Conservation (phyloP, 2,329 filamentous ascomycete species). For the Ramularia collo-cygni region DNA sequence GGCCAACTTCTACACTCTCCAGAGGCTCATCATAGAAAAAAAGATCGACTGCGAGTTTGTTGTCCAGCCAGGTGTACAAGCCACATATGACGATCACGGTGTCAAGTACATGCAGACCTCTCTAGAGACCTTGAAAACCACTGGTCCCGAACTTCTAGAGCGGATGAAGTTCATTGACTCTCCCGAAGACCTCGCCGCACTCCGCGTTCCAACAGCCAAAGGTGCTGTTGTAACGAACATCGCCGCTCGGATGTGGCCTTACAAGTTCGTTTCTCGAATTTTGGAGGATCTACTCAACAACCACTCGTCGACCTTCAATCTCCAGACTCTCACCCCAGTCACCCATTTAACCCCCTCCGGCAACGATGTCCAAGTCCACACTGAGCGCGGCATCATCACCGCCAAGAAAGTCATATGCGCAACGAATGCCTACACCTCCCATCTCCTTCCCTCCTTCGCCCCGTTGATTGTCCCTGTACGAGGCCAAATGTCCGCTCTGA, state of each 20-base stretch:
- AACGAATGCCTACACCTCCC: conserved; percentile 78
- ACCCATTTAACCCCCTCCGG: conserved; percentile 19
- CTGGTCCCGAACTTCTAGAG: conserved; percentile 51
- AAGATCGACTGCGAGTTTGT: conserved; percentile 65
- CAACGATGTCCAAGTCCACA: conserved; percentile 15
- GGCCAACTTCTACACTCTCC: conserved; percentile 57
- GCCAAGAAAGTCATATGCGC: conserved; percentile 64
- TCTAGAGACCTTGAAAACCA: conserved; percentile 45
- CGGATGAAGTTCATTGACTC: conserved; percentile 36
- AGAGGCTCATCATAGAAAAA: conserved; percentile 50
- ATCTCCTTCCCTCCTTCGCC: conserved; percentile 61
- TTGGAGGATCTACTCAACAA: conserved; percentile 50
- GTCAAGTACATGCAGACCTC: conserved; percentile 47
- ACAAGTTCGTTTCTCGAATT: conserved; percentile 71
- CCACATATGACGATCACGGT: conserved; percentile 51
- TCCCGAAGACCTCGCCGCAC: conserved; percentile 40
- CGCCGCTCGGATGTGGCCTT: conserved; percentile 71
- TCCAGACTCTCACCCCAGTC: conserved; percentile 68
- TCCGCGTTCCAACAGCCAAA: conserved; percentile 48
- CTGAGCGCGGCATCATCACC: conserved; percentile 59
- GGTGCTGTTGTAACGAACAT: conserved; percentile 59
- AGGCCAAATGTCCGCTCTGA: conserved; percentile 63
- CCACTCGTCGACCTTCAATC: conserved; percentile 47
- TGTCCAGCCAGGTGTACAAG: conserved; percentile 56
- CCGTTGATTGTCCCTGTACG: conserved; percentile 70